These are phyloP conservation scores for Trametes polyzona DNA, from an alignment of 1,284 basidiomycete species.

Conservation along the genomic window DNA sequence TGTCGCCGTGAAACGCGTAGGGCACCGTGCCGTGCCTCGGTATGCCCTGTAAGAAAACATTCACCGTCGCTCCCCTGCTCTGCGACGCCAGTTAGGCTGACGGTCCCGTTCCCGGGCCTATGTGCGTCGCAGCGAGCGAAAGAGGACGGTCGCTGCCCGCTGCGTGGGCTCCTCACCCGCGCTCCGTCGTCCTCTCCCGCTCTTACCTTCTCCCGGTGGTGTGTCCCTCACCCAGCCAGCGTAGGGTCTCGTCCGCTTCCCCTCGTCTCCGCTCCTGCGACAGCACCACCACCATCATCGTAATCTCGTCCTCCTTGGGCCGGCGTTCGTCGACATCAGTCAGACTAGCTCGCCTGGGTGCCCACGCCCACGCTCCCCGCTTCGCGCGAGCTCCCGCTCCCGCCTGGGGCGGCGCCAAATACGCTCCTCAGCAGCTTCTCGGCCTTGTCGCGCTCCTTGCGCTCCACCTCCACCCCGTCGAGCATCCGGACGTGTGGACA, in stretches of 20 bases:
- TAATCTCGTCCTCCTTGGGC: not conserved
- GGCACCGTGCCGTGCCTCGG: not conserved
- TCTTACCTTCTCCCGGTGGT: not conserved
- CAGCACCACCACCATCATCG: not conserved
- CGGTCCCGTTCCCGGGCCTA: not conserved
- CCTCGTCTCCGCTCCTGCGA: not conserved
- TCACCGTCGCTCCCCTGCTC: not conserved
- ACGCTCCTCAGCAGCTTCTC: slow-evolving; percentile 67
- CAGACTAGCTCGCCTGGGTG: slow-evolving; percentile 14
- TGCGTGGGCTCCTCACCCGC: not conserved
- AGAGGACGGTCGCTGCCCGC: too few relatives aligned
- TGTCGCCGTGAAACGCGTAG: not conserved
- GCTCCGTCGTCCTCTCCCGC: not conserved
- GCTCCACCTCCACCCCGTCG: slow-evolving; percentile 81
- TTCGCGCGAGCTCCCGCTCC: not conserved
- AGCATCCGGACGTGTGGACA: slow-evolving; percentile 70
- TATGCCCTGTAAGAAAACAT: not conserved
- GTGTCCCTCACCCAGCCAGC: slow-evolving; percentile 4
- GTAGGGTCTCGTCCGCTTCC: not conserved
- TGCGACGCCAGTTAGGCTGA: not conserved
- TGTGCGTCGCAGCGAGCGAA: not conserved
- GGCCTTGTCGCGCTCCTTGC: slow-evolving; percentile 84
- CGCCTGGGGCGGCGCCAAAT: slow-evolving; percentile 37
- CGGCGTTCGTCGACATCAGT: not conserved
- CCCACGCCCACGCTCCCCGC: slow-evolving; percentile 13